Base-by-base conservation (phyloP, 2,329 filamentous ascomycete genomes). In the Boeremia lycopersici region DNA sequence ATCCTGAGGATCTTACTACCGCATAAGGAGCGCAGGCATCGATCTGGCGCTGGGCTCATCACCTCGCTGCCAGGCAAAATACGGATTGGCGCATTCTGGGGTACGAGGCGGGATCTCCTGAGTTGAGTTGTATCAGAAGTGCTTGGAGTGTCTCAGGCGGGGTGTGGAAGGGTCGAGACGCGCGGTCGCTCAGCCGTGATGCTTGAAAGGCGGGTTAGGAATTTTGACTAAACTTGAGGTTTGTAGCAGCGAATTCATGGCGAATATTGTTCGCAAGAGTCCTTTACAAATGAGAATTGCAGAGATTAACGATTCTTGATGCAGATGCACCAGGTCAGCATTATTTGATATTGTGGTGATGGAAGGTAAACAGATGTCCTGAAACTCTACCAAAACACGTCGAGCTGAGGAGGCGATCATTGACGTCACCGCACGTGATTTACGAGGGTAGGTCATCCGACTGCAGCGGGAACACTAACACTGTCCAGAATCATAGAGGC, bases 1-100 rank as follows among this genome's bases (percentile, higher is more conserved):
- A 67, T 71, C 69, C 70, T 70, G 64, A 65, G 53, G 57, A 54
- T 60, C 59, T 45, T 50, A 47, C 28, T 48, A 33, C 57, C 47
- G 65, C 63, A 67, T 70, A 38, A 64, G 57, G 55, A 50, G 56
- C 23, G 31, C 42, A 49, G 47, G 46, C 52, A 47, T 42, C 35
- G 25, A 50, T 50, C 46, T 42, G 39, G 47, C 59, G 56, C 58
- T 52, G 52, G 51, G 55, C 53, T 49, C 53, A 46, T 48, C 57
- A 53, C 38, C 57, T 52, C 48, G 55, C 53, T 38, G 33, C 44
- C 51, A 43, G 41, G 42, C 36, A 48, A 34, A 47, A 51, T 41
- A 43, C 28, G 33, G 56, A 63, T 57, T 61, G 60, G 57, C 50
- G 49, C 33, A 44, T 45, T 43, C 30, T 38, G 53, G 56, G 44